Percentiles rank a stretch among this genome's conserved stretches.
Conservation (phyloP, 2,329 filamentous ascomycete genomes). For the Ascocoryne sarcoides region DNA sequence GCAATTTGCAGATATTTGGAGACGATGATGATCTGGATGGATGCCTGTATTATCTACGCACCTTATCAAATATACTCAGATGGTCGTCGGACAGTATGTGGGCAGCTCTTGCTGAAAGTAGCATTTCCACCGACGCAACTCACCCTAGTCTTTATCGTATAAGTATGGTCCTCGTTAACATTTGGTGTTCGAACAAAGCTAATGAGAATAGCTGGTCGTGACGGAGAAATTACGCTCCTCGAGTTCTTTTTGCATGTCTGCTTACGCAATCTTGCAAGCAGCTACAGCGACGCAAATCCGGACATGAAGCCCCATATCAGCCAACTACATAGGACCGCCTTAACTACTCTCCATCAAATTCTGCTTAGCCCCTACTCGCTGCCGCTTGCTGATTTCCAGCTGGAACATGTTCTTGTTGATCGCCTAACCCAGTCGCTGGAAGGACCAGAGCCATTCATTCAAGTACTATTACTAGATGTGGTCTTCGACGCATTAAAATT, state of each 20-base stretch:
- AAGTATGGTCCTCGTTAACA: constrained; percentile 44
- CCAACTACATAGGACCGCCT: constrained; percentile 60
- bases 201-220: constrained; percentile 37
- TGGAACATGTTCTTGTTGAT: constrained; percentile 64
- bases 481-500: constrained; percentile 66
- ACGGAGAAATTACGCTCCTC: constrained; percentile 52
- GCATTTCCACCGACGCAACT: constrained; percentile 39
- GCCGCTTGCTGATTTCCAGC: constrained; percentile 50
- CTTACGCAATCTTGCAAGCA: constrained; percentile 49
- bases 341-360: constrained; percentile 63
- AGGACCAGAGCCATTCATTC: constrained; percentile 59
- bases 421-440: constrained; percentile 53
- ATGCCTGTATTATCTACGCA: constrained; percentile 69
- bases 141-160: constrained; percentile 37
- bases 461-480: constrained; percentile 71
- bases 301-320: constrained; percentile 44
- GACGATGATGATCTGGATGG: constrained; percentile 64
- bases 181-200: too few relatives aligned
- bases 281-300: constrained; percentile 29
- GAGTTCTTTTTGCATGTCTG: constrained; percentile 60
- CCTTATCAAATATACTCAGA: constrained; percentile 63
- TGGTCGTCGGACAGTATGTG: constrained; percentile 62
- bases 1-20: constrained; percentile 31
- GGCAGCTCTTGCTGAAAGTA: constrained; percentile 58
- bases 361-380: constrained; percentile 54